Evolutionary conservation across 2,329 filamentous ascomycete genomes (phyloP).

Genomic region (Xylariaceae sp.): DNA sequence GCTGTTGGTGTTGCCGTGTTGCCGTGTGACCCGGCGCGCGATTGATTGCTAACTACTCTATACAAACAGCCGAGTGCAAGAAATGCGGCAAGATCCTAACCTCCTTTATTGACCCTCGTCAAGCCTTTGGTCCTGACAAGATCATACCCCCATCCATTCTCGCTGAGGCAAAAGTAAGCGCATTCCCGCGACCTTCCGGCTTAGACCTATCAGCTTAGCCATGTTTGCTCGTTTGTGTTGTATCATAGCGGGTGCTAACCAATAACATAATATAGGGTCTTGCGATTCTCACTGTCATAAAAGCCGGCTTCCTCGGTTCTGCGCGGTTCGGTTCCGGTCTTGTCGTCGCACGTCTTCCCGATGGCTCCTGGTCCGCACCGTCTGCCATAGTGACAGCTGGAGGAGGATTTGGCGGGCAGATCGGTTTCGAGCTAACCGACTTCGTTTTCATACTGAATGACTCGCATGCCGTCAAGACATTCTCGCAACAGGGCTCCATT

Average conservation of each 20-base stretch:
- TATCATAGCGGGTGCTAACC: conserved; percentile 5
- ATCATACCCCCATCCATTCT: conserved; percentile 91
- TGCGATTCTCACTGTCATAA: conserved; percentile 83
- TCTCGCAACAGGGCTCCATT: conserved; percentile 87
- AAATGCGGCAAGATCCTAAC: conserved; percentile 95
- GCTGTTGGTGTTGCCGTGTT: neutral
- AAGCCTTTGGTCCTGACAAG: conserved; percentile 94
- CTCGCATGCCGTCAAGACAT: conserved; percentile 82
- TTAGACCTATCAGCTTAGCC: neutral
- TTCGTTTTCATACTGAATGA: conserved; percentile 99
- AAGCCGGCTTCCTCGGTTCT: conserved; percentile 83
- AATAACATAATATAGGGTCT: conserved; percentile 61
- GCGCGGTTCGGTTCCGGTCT: conserved; percentile 81
- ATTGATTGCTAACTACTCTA: conserved; percentile 19
- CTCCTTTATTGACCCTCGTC: conserved; percentile 91
- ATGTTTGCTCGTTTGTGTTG: conserved; percentile 3
- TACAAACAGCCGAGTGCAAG: conserved; percentile 81
- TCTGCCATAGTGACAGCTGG: conserved; percentile 80
- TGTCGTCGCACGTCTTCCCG: conserved; percentile 76
- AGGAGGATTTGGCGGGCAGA: conserved; percentile 82
- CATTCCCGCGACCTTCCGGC: conserved; percentile 2
- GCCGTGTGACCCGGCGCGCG: conserved; percentile 10
- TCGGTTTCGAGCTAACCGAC: conserved; percentile 85
- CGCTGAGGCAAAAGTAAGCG: conserved; percentile 80
- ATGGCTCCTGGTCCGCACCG: conserved; percentile 80